Evolutionary conservation across 345 rosid genomes (phyloP).

Genomic region (Eucalyptus erythrocorys): DNA sequence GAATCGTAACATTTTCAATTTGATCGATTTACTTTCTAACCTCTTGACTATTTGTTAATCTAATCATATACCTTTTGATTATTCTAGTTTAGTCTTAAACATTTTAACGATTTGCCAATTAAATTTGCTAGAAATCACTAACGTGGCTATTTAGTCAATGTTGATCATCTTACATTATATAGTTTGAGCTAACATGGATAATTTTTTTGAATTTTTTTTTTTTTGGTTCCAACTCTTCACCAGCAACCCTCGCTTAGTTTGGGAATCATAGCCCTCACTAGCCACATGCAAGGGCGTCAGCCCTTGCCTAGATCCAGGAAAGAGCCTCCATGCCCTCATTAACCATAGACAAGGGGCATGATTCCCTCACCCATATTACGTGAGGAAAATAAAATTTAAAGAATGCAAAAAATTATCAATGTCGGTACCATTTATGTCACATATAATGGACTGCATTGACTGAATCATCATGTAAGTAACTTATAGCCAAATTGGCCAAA

Average conservation of each 20-base stretch:
- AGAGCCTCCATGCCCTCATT: background rate
- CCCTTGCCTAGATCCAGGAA: too few species aligned
- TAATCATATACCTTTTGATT: too few species aligned
- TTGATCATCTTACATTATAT: too few species aligned
- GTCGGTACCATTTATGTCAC: rapidly evolving
- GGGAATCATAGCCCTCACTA: background rate
- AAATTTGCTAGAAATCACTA: background rate
- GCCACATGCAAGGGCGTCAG: background rate
- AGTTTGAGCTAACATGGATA: background rate
- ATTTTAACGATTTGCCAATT: too few species aligned
- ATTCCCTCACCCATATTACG: rapidly evolving
- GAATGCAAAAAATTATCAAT: background rate
- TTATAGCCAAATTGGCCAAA: too few species aligned
- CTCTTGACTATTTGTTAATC: background rate
- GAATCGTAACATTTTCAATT: too few species aligned
- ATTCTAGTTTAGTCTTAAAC: rapidly evolving
- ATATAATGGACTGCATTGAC: too few species aligned
- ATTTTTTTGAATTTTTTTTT: too few species aligned
- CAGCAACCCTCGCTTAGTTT: rapidly evolving
- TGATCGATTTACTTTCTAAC: too few species aligned
- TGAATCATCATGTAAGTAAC: rapidly evolving
- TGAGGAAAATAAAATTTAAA: background rate
- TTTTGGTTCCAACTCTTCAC: background rate
- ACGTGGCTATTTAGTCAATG: too few species aligned
- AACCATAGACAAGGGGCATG: background rate